Evolutionary conservation across 2,329 filamentous ascomycete genomes (phyloP).

Genomic region (Xylariales sp.): DNA sequence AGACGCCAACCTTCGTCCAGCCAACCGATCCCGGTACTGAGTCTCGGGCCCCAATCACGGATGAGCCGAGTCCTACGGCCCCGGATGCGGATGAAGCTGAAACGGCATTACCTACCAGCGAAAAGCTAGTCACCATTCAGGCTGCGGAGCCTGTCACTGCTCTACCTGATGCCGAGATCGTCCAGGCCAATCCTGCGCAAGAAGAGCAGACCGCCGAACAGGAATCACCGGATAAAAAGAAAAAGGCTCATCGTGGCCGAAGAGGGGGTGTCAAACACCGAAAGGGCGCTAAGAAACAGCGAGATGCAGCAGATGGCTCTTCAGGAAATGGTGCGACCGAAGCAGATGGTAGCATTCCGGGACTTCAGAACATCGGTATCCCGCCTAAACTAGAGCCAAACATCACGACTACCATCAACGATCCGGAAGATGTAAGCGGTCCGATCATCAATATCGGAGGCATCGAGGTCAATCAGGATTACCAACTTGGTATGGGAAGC

Average conservation of each 20-base stretch:
- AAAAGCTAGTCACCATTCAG: slow-evolving; percentile 33
- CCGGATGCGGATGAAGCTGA: slow-evolving; percentile 1
- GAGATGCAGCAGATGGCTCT: slow-evolving; percentile 62
- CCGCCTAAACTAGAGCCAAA: slow-evolving; percentile 69
- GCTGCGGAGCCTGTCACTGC: slow-evolving; percentile 35
- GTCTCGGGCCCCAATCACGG: slow-evolving; percentile 11
- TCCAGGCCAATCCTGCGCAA: slow-evolving; percentile 27
- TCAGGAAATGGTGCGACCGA: slow-evolving; percentile 58
- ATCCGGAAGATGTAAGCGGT: slow-evolving; percentile 70
- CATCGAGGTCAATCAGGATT: slow-evolving; percentile 72
- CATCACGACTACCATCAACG: slow-evolving; percentile 66
- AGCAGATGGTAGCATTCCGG: slow-evolving; percentile 65
- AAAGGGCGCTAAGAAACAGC: slow-evolving; percentile 66
- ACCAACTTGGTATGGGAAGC: slow-evolving; percentile 81
- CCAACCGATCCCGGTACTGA: slow-evolving; percentile 34
- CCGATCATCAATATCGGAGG: slow-evolving; percentile 71
- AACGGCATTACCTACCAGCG: background rate
- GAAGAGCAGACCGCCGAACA: slow-evolving; percentile 47
- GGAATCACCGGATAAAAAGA: slow-evolving; percentile 63
- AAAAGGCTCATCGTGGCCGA: slow-evolving; percentile 76
- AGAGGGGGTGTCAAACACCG: slow-evolving; percentile 77
- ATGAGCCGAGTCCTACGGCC: slow-evolving; percentile 9
- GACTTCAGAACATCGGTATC: slow-evolving; percentile 69
- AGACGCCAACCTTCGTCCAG: slow-evolving; percentile 41
- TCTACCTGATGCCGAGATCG: slow-evolving; percentile 37